Base-by-base conservation (phyloP, 2,329 filamentous ascomycete genomes). In the Penicillium sp. region DNA sequence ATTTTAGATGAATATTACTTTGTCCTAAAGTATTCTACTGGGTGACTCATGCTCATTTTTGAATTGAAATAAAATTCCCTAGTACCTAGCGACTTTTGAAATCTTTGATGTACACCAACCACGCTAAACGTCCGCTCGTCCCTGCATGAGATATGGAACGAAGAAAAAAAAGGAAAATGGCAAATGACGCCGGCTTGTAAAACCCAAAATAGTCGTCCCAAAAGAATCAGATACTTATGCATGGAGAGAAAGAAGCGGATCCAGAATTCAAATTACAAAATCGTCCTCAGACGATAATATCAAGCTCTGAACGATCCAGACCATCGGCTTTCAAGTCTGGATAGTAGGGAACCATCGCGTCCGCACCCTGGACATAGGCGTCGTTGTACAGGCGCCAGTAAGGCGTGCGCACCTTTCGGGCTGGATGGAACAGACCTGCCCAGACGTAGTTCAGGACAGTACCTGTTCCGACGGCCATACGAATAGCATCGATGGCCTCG, bases 321-420 rank as follows among this genome's bases (percentile, higher is more conserved):
- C 88, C 88, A 67, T 95, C 91, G 64, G 95, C 92, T 59, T 91
- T 90, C 66, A 97, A 79, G 67, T 90, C 90, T 1, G 94, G 95
- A 75, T 97, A 99, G 74, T 97, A 97, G 2, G 95, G 96, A 59
- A 99, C 91, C 88, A 99, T 96, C 30, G 92, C 88, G 78, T 99
- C 95, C 19, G 94, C 94, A 35, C 86, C 89, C 75, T 96, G 92
- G 53, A 98, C 94, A 75, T 99, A 99, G 3, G 93, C 92, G 77
- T 97, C 93, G 72, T 99, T 99, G 81, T 97, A 97, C 47, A 99
- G 82, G 61, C 95, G 85, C 94, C 95, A 99, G 81, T 98, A 99
- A 22, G 96, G 95, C 66, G 88, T 89, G 64, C 95, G 87, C 58
- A 99, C 95, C 81, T 98, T 98, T 65, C 95, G 87, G 3, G 95